These are phyloP conservation scores for Podospora conica DNA, from an alignment of 495 filamentous ascomycete species.

Conservation along the genomic window DNA sequence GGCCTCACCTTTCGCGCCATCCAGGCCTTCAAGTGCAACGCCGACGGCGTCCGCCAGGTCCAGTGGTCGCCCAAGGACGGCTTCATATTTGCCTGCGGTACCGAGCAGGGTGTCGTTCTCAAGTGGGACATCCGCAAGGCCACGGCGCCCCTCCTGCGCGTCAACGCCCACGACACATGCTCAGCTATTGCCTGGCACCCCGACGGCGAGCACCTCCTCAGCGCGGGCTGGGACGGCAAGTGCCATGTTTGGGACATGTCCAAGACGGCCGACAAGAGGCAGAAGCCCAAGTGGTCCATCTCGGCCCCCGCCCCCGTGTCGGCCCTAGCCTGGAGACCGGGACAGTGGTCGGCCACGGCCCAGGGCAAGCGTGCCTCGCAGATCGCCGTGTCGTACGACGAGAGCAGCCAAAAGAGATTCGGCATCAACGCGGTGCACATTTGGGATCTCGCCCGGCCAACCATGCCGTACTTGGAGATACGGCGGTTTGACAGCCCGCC, in stretches of 20 bases:
- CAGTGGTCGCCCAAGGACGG: slow-evolving; percentile 85
- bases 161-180: slow-evolving; percentile 76
- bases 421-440: slow-evolving; percentile 72
- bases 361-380: slow-evolving; percentile 56
- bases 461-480: slow-evolving; percentile 81
- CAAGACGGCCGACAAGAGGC: slow-evolving; percentile 65
- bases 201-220: slow-evolving; percentile 83
- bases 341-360: slow-evolving; percentile 62
- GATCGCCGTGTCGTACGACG: slow-evolving; percentile 48
- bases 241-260: slow-evolving; percentile 93
- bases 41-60: slow-evolving; percentile 79
- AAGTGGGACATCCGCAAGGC: slow-evolving; percentile 51
- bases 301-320: slow-evolving; percentile 57
- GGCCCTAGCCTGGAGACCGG: slow-evolving; percentile 80
- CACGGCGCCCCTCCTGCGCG: slow-evolving; percentile 51
- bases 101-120: slow-evolving; percentile 71
- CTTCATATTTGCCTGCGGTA: slow-evolving; percentile 80
- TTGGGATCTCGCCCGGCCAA: slow-evolving; percentile 86
- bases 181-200: slow-evolving; percentile 91
- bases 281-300: slow-evolving; percentile 64
- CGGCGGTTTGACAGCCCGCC: slow-evolving; percentile 65
- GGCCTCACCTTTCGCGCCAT: slow-evolving; percentile 39
- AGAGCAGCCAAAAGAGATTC: slow-evolving; percentile 40
- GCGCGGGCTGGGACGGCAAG: slow-evolving; percentile 73
- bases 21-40: slow-evolving; percentile 45